Evolutionary conservation across 495 filamentous ascomycete species (phyloP), one percentile per base, ranked within the genome.

Genomic region (Neurospora tetrasperma): DNA sequence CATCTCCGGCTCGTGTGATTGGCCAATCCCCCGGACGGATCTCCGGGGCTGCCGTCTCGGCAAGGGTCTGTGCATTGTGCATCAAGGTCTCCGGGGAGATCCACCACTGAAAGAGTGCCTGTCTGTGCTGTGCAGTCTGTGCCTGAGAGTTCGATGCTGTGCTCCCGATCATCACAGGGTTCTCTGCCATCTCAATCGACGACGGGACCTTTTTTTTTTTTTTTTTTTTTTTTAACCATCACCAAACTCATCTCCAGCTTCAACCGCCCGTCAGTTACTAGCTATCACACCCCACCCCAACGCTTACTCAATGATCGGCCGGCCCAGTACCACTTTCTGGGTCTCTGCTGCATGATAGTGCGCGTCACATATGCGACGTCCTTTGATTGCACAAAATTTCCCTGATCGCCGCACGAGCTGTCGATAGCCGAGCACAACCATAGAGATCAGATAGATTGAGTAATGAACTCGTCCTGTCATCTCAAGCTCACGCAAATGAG

Each of bases 61-160:
- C 54, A 35, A 35, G 54, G 14, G 54, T 66, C 27, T 31, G 54
- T 66, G 54, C 54, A 66, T 66, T 18, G 54, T 62, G 23, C 54
- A 59, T 59, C 48, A 59, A 59, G 11, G 20, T 20, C 46, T 54
- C 46, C n/a, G 5, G 46, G 23, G 54, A 62, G 48, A 62, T 31
- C 54, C 23, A 62, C 54, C 54, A 59, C 48, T 59, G 48, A 7
- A 59, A 59, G 48, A 62, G 54, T 31, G 54, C 54, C 54, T 31
- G 54, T 62, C 54, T 38, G 35, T 62, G 23, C 54, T 62, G 54
- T 62, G 54, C 54, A 62, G 54, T 6, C 27, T 66, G 54, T 66
- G 54, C 54, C 54, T 66, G 46, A 75, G 43, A n/a, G 70, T 6
- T 39, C 54, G 54, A 66, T 66, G 54, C 27, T 62, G 54, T 59